Percentiles rank a stretch among this genome's conserved stretches.
Conservation (phyloP, 768 basidiomycete species). For the Tremella mesenterica region DNA sequence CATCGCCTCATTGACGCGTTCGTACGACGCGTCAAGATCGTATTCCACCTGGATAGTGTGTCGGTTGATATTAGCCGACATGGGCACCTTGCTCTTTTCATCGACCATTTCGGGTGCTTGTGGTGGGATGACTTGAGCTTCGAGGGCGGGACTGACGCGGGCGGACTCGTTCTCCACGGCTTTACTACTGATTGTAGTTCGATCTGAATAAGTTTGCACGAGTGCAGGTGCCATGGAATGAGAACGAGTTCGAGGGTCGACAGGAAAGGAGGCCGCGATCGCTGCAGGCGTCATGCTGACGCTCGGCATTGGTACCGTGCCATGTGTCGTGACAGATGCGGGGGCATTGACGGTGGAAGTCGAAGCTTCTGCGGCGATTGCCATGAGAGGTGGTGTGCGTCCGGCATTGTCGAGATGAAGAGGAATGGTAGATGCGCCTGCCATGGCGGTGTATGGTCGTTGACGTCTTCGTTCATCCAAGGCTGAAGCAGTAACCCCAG, state of each 20-base stretch:
- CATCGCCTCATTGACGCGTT: constrained; percentile 27
- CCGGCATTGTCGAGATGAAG: constrained; percentile 33
- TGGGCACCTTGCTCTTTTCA: constrained; percentile 13
- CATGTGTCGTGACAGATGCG: not conserved
- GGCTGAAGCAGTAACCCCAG: constrained; percentile 25
- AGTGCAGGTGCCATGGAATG: constrained; percentile 2
- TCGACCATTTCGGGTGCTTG: constrained; percentile 1
- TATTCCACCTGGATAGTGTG: constrained; percentile 98
- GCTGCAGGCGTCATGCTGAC: constrained; percentile 5
- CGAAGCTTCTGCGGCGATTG: not conserved
- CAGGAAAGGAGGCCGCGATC: not conserved
- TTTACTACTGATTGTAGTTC: constrained; percentile 1
- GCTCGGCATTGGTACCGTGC: not conserved
- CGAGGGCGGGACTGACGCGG: no score
- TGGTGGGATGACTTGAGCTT: not conserved
- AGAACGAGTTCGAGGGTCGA: not conserved
- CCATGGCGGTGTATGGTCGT: constrained; percentile 28
- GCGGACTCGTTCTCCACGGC: constrained; percentile 32
- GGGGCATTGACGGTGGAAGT: constrained; percentile 7
- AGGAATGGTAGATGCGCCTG: constrained; percentile 33
- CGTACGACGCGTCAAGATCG: constrained; percentile 51
- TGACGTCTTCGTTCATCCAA: constrained; percentile 23
- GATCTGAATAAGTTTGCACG: constrained; percentile 11
- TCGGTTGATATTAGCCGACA: constrained; percentile 51
- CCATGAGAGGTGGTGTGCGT: constrained; percentile 20